Conservation (phyloP, 495 filamentous ascomycete genomes). For the Annulohypoxylon stygium region DNA sequence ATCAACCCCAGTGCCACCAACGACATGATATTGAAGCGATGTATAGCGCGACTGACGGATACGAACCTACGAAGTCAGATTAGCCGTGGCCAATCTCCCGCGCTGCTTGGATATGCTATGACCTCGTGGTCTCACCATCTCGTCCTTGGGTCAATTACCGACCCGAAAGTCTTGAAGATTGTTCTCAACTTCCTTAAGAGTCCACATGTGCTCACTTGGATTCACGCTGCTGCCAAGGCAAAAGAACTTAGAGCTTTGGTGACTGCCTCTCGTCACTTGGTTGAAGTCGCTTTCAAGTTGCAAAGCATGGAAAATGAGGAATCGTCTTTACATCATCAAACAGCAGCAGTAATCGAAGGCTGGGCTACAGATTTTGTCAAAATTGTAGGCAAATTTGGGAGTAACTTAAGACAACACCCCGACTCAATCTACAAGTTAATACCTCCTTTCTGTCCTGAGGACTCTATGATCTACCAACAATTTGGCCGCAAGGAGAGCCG, state of each 20-base stretch:
- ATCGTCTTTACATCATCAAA: constrained; percentile 15
- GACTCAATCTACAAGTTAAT: constrained; percentile 55
- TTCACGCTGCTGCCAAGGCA: constrained; percentile 26
- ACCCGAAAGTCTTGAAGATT: background rate
- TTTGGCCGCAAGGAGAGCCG: constrained; percentile 20
- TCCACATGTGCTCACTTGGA: constrained; percentile 34
- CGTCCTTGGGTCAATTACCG: background rate
- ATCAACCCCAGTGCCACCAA: constrained; percentile 15
- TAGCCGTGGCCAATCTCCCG: constrained; percentile 17
- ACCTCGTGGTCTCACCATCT: constrained; percentile 53
- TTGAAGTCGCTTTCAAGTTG: background rate
- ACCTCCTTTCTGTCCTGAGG: constrained; percentile 54
- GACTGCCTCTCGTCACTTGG: constrained; percentile 9
- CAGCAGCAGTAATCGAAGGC: constrained; percentile 14
- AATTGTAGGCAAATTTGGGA: constrained; percentile 56
- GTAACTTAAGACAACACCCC: constrained; percentile 46
- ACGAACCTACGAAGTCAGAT: constrained; percentile 37
- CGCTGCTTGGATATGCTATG: constrained; percentile 46
- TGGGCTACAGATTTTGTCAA: constrained; percentile 41
- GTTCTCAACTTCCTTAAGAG: constrained; percentile 18
- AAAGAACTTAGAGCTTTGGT: background rate
- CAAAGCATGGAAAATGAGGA: background rate
- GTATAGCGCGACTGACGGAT: constrained; percentile 42
- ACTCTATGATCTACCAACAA: constrained; percentile 17
- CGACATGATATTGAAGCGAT: constrained; percentile 38